These are phyloP conservation scores for Diaporthe sp. DNA, from an alignment of 2,329 filamentous ascomycete species.

Conservation along the genomic window DNA sequence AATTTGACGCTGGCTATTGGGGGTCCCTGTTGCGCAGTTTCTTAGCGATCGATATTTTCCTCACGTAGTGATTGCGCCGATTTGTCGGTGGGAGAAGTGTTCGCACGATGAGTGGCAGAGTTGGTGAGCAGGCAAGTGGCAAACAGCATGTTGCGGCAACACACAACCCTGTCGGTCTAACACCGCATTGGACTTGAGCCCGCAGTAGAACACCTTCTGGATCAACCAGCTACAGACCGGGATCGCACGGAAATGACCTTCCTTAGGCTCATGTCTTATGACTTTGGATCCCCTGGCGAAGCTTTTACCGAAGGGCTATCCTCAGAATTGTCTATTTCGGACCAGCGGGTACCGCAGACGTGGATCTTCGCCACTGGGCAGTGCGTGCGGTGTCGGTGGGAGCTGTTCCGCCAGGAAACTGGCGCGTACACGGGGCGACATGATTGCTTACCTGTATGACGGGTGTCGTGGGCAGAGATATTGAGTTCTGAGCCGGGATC, in stretches of 20 bases:
- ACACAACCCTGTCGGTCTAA: not conserved
- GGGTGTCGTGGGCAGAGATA: conserved; percentile 51
- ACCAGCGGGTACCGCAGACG: not conserved
- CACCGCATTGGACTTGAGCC: not conserved
- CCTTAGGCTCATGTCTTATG: not conserved
- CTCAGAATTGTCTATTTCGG: not conserved
- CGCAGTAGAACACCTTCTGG: not conserved
- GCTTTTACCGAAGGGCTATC: not conserved
- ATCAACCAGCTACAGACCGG: not conserved
- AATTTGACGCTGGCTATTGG: conserved; percentile 5
- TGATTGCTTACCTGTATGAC: conserved; percentile 42
- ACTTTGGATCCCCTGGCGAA: not conserved
- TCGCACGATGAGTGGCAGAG: not conserved
- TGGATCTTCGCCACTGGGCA: not conserved
- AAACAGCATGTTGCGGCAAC: not conserved
- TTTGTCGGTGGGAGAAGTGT: not conserved
- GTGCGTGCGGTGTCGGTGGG: conserved; percentile 2
- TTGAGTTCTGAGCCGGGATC: conserved; percentile 47
- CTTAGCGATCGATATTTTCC: conserved; percentile 1
- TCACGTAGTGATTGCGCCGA: not conserved
- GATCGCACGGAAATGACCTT: not conserved
- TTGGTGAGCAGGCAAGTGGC: not conserved
- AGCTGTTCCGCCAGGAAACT: not conserved
- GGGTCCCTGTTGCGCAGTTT: conserved; percentile 28
- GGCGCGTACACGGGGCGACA: not conserved